A percentile compares a stretch with the other conserved stretches of the same genome.
phyloP scores from a whole-genome alignment of 371 early-diverging fungal species.

The Blastocladiella emersonii region DNA sequence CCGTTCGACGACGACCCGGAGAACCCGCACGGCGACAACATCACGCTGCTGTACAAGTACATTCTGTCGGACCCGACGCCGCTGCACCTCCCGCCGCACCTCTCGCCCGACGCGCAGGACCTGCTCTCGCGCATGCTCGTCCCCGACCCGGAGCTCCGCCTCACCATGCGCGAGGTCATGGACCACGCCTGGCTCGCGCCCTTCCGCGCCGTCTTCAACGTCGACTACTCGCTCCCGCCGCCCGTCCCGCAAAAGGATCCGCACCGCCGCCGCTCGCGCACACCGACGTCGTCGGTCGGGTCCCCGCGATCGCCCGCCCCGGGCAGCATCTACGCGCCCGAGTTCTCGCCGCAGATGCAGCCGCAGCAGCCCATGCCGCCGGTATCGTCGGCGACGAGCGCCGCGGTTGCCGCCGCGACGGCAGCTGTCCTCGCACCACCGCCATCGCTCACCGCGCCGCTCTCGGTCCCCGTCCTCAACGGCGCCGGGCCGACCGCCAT shows the following conservation, averaged over 20 bases:
- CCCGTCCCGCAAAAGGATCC: not conserved
- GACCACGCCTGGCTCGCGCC: slow-evolving; percentile 7
- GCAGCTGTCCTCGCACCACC: too few species aligned
- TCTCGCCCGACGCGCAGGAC: not conserved
- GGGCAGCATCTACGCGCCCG: too few species aligned
- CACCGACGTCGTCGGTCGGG: not conserved
- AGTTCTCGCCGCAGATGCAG: too few species aligned
- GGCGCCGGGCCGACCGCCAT: too few species aligned
- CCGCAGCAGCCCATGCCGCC: not conserved
- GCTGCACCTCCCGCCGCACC: slow-evolving; percentile 4
- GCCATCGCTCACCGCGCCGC: too few species aligned
- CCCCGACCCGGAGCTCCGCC: slow-evolving; percentile 1
- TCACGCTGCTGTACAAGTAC: slow-evolving; percentile 6
- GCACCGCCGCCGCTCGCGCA: not conserved
- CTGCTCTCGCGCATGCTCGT: slow-evolving; percentile 5
- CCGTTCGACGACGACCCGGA: slow-evolving; percentile 98
- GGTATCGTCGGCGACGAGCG: not conserved
- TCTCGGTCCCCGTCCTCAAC: too few species aligned
- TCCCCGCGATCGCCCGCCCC: too few species aligned
- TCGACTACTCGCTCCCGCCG: not conserved
- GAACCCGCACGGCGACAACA: slow-evolving; percentile 42
- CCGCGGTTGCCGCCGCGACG: too few species aligned
- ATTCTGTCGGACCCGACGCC: slow-evolving; percentile 3
- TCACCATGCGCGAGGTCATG: slow-evolving; percentile 4
- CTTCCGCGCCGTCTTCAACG: not conserved